Evolutionary conservation across 2,329 filamentous ascomycete genomes (phyloP).

Genomic region (Neopestalotiopsis rosae): DNA sequence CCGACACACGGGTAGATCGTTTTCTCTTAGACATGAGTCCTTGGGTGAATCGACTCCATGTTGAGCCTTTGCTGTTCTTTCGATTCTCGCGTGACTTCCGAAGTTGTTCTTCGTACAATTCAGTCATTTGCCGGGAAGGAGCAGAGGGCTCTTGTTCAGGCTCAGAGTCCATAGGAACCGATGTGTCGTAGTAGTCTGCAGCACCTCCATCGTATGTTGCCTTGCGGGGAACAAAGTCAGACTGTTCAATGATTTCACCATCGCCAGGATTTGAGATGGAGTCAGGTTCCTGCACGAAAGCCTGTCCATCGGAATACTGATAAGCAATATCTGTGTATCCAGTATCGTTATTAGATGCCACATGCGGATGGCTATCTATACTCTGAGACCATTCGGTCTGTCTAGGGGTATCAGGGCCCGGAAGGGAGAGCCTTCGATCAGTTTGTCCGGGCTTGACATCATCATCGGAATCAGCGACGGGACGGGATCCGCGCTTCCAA

Average conservation of each 20-base stretch:
- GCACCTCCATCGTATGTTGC: conserved; percentile 27
- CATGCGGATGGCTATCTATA: conserved; percentile 25
- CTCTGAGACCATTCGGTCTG: neutral
- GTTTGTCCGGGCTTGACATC: conserved; percentile 2
- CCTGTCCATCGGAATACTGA: conserved; percentile 22
- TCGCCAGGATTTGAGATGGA: conserved; percentile 28
- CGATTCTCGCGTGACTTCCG: conserved; percentile 34
- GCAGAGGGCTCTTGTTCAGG: conserved; percentile 29
- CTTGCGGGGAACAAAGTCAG: conserved; percentile 19
- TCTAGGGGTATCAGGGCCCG: conserved; percentile 20
- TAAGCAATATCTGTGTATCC: conserved; percentile 14
- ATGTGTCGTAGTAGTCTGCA: conserved; percentile 40
- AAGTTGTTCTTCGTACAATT: conserved; percentile 37
- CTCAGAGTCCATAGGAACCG: conserved; percentile 38
- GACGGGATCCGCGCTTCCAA: conserved; percentile 29
- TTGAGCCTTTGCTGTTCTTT: conserved; percentile 33
- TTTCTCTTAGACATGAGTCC: conserved; percentile 32
- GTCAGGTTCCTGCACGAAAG: conserved; percentile 27
- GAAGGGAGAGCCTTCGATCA: conserved; percentile 22
- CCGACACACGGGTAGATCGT: conserved; percentile 35
- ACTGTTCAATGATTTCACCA: conserved; percentile 21
- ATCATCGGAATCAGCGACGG: neutral
- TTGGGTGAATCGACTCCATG: conserved; percentile 33
- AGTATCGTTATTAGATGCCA: conserved; percentile 25
- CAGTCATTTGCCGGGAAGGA: conserved; percentile 35